These are phyloP conservation scores for Orbilia quercus DNA, from an alignment of 2,329 filamentous ascomycete genomes.

Conservation along the genomic window DNA sequence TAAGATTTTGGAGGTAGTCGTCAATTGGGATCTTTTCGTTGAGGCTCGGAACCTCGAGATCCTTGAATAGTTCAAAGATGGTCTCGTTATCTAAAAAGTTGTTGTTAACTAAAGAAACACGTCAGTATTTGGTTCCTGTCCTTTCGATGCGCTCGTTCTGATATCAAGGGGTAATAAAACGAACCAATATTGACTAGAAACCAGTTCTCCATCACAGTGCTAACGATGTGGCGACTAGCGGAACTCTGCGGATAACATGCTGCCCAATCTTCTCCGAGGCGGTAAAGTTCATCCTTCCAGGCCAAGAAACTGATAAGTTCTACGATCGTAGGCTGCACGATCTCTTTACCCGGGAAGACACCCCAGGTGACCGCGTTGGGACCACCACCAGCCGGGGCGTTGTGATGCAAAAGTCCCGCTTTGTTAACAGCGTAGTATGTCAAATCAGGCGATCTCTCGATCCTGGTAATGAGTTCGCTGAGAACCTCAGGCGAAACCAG, in stretches of 20 bases:
- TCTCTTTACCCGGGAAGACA: constrained; percentile 98
- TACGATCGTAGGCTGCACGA: constrained; percentile 99
- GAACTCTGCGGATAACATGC: constrained; percentile 83
- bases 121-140: constrained; percentile 57
- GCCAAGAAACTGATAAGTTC: constrained; percentile 97
- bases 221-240: constrained; percentile 81
- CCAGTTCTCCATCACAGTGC: constrained; percentile 88
- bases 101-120: constrained; percentile 78
- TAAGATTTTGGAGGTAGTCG: constrained; percentile 56
- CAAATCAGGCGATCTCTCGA: constrained; percentile 81
- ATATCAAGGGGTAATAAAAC: constrained; percentile 60
- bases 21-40: constrained; percentile 64
- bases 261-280: constrained; percentile 91
- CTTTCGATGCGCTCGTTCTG: too few relatives aligned
- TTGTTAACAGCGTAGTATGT: constrained; percentile 96
- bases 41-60: constrained; percentile 75
- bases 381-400: constrained; percentile 79
- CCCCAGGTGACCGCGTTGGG: constrained; percentile 99
- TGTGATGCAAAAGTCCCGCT: constrained; percentile 82
- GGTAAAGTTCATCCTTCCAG: constrained; percentile 98
- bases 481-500: constrained; percentile 84
- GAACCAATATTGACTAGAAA: constrained; percentile 93
- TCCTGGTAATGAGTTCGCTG: constrained; percentile 78
- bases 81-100: constrained; percentile 88
- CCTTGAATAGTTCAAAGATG: constrained; percentile 88